These are phyloP conservation scores for Poa pratensis DNA, from an alignment of 176 grass and related monocot species.

Conservation along the genomic window DNA sequence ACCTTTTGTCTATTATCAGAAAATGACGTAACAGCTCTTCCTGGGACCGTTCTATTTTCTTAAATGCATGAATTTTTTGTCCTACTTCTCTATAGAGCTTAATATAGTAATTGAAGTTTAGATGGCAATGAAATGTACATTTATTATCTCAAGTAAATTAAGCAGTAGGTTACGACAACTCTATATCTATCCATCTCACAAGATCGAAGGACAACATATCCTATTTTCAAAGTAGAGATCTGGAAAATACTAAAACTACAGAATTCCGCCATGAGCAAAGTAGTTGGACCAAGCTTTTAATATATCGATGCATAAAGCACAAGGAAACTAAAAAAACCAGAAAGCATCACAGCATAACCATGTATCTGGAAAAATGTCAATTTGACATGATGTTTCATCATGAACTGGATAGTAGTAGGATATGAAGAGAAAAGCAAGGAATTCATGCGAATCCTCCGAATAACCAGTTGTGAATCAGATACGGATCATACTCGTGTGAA, in stretches of 20 bases:
- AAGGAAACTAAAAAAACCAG: not conserved
- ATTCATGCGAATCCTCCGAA: not conserved
- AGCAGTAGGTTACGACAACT: not conserved
- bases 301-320: not conserved
- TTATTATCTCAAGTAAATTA: not conserved
- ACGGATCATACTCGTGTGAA: conserved; percentile 18
- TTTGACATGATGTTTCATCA: not conserved
- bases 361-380: too few relatives aligned
- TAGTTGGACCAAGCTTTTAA: not conserved
- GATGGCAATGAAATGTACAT: not conserved
- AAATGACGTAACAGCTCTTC: not conserved
- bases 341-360: not conserved
- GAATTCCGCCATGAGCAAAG: not conserved
- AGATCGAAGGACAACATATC: not conserved
- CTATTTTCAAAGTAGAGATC: not conserved
- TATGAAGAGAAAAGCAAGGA: conserved; percentile 26
- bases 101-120: not conserved
- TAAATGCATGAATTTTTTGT: not conserved
- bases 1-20: conserved; percentile 8
- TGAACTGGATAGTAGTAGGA: conserved; percentile 7
- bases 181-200: conserved; percentile 3
- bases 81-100: not conserved
- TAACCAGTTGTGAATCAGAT: not conserved
- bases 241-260: not conserved
- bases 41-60: not conserved